These are phyloP conservation scores for Aspergillus sojae DNA, from an alignment of 2,329 filamentous ascomycete genomes.

Conservation along the genomic window DNA sequence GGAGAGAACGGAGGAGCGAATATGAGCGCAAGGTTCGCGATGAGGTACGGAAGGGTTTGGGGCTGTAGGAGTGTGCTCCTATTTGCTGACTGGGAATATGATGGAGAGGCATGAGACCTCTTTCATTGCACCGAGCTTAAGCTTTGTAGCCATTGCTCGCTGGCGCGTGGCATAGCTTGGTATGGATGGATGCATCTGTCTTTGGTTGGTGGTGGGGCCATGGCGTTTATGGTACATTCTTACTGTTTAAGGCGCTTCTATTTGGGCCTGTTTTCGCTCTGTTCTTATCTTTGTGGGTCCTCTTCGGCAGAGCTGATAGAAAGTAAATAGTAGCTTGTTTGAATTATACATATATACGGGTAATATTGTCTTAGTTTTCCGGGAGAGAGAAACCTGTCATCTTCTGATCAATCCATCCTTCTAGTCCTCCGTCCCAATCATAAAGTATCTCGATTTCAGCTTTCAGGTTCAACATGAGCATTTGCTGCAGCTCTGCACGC, in stretches of 20 bases:
- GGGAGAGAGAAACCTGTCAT: slow-evolving; percentile 24
- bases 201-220: background rate
- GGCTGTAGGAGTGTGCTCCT: slow-evolving; percentile 58
- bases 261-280: background rate
- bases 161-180: background rate
- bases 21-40: slow-evolving; percentile 86
- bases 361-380: slow-evolving; percentile 7
- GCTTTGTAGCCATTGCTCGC: background rate
- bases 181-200: background rate
- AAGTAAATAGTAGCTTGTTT: slow-evolving; percentile 1
- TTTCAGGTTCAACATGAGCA: slow-evolving; percentile 65
- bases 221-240: slow-evolving; percentile 5
- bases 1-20: slow-evolving; percentile 78
- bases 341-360: slow-evolving; percentile 6
- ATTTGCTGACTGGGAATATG: background rate
- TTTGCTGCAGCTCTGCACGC: slow-evolving; percentile 58
- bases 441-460: slow-evolving; percentile 63
- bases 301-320: background rate
- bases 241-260: background rate
- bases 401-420: slow-evolving; percentile 46
- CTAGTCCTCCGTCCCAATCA: slow-evolving; percentile 45
- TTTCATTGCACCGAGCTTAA: background rate
- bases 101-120: background rate
- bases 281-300: background rate
- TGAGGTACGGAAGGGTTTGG: slow-evolving; percentile 77